These are phyloP conservation scores for Aspergillus carbonarius DNA, from an alignment of 2,329 filamentous ascomycete species.

Conservation along the genomic window DNA sequence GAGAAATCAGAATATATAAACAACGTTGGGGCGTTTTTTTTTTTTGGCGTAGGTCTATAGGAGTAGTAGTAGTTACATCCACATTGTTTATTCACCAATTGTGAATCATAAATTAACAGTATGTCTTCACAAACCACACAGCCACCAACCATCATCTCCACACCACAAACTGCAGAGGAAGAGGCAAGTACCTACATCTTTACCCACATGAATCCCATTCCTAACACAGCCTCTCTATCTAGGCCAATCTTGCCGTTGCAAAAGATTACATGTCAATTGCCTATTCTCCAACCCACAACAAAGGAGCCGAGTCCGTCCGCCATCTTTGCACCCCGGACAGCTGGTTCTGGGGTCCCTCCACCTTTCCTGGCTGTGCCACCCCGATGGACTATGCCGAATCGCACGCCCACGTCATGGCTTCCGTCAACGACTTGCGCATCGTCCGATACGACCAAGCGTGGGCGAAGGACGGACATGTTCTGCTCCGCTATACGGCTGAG, in stretches of 20 bases:
- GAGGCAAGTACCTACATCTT: neutral
- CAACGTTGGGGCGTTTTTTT: too few relatives aligned
- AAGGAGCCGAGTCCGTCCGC: constrained; percentile 31
- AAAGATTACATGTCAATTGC: constrained; percentile 41
- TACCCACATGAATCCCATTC: neutral
- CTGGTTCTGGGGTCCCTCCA: constrained; percentile 38
- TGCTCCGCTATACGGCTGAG: constrained; percentile 39
- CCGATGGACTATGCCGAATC: constrained; percentile 40
- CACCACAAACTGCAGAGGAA: neutral
- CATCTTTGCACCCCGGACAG: constrained; percentile 35
- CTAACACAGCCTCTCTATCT: neutral
- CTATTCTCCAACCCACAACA: constrained; percentile 38
- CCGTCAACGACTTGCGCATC: constrained; percentile 37
- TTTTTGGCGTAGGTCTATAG: too few relatives aligned
- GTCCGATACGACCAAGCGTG: constrained; percentile 37
- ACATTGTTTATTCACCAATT: neutral
- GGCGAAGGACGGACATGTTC: constrained; percentile 36
- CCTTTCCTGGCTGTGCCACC: constrained; percentile 38
- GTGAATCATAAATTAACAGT: neutral
- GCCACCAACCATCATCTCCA: neutral
- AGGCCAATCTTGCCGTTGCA: constrained; percentile 32
- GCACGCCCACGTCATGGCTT: constrained; percentile 37
- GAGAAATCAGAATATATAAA: neutral
- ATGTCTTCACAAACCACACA: neutral
- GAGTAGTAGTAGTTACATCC: too few relatives aligned